Evolutionary conservation across 306 rosid genomes (phyloP), one percentile per base, ranked within the genome.

Genomic region (Purshia tridentata): DNA sequence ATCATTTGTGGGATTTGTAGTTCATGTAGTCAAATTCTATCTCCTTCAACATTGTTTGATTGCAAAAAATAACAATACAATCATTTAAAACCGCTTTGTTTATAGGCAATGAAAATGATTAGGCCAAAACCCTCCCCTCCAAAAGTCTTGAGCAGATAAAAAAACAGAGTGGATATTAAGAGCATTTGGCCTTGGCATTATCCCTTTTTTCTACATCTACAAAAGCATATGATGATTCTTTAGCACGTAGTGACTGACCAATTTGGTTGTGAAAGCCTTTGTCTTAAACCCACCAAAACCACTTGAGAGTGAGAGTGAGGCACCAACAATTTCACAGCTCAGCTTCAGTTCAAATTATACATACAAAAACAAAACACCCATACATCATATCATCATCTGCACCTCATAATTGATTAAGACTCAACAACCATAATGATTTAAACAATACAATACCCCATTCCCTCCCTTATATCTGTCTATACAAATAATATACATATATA

Each of bases 171-270:
- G 53, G 45, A 47, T 45, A 69, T 69, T 49, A 13, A 14, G 72
- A 65, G 44, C 41, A 72, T 42, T 74, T 70, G 84, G 76, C 53
- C 40, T 76, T 70, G 88, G 83, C 61, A 39, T 73, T 70, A 82
- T 68, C 58, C 72, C 8, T 42, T 70, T 56, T 19, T 37, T n/a
- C n/a, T 59, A 6, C 65, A 6, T 35, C 65, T 61, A 20, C 66
- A 15, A 61, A 61, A 16, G 47, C 46, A 15, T 29, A 29, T 29
- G 35, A 29, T 16, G 65, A 15, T 15, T 61, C 65, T 55, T 71
- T 49, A 57, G 42, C 44, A 22, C 56, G 65, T 10, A 54, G 41
- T 58, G 41, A 19, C 51, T n/a, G 51, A 29, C 35, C 35, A 29
- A 53, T 53, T 69, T 35, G 73, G 49, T 8, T n/a, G 54, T 50